Evolutionary conservation across 2,329 filamentous ascomycete species (phyloP).

Genomic region (Chalaropsis thielavioides): DNA sequence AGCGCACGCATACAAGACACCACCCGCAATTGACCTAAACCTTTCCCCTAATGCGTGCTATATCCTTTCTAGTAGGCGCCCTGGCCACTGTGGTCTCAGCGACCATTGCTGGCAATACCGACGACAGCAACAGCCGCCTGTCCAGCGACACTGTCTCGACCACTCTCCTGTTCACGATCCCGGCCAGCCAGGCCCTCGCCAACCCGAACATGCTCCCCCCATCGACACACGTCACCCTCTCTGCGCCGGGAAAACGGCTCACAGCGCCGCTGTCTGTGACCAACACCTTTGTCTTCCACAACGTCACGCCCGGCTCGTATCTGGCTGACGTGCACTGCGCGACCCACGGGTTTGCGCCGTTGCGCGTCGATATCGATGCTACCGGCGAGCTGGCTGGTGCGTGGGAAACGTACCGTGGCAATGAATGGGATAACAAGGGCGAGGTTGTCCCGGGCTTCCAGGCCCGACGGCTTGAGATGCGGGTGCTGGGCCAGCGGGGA

Average conservation of each 20-base stretch:
- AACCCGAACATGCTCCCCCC: constrained; percentile 44
- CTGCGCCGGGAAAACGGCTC: constrained; percentile 27
- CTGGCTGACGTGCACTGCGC: constrained; percentile 66
- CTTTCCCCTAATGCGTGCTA: neutral
- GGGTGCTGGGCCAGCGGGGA: constrained; percentile 47
- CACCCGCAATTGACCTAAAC: neutral
- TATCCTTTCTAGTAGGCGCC: constrained; percentile 23
- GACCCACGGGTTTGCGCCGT: constrained; percentile 60
- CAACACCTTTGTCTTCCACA: constrained; percentile 62
- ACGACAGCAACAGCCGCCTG: constrained; percentile 21
- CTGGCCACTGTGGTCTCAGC: constrained; percentile 26
- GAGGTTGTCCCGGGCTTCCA: constrained; percentile 36
- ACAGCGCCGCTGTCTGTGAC: constrained; percentile 49
- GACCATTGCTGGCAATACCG: neutral
- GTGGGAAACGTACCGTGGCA: constrained; percentile 78
- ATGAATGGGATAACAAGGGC: constrained; percentile 80
- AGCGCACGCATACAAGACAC: neutral
- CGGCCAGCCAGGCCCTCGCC: constrained; percentile 30
- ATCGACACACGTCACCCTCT: constrained; percentile 50
- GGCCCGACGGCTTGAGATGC: constrained; percentile 41
- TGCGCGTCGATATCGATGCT: constrained; percentile 68
- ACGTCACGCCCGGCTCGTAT: constrained; percentile 60
- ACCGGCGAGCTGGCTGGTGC: constrained; percentile 58
- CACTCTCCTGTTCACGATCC: constrained; percentile 33
- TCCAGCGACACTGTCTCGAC: constrained; percentile 31